Evolutionary conservation across 192 early-diverging fungal species (phyloP), one percentile per base, ranked within the genome.

Genomic region (Podila verticillata): DNA sequence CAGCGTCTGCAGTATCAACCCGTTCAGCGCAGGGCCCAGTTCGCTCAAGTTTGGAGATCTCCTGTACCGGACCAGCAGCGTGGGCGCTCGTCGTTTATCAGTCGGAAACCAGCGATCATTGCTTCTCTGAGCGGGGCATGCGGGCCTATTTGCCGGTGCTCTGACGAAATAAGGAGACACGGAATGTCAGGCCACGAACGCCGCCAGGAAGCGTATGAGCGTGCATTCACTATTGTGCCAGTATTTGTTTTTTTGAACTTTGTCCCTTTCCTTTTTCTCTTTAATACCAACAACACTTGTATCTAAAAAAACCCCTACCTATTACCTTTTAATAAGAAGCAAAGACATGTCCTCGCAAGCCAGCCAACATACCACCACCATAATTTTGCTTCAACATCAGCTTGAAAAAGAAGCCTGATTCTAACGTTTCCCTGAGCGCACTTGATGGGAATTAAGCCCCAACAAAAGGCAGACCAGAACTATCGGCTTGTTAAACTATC

Each of bases 141-240:
- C 26, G 77, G 77, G 47, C 39, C 62, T 24, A 66, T 80, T 22
- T 80, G 77, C 35, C 49, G 70, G 9, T 80, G 77, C 48, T 80
- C 77, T 36, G 69, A 54, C 9, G 77, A 80, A 54, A 80, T 62
- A 70, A 80, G 48, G 77, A 80, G 48, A 70, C 70, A 5, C 70
- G 77, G 29, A 70, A 65, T 4, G 77, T 66, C 54, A 80, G 47
- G 77, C 77, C 7, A 72, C 72, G 70, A 70, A 80, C 29, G 77
- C 77, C 10, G 77, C 77, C n/a, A 70, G 77, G 13, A 80, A 80
- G 47, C 70, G 77, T 7, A 80, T 80, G 77, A 80, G 77, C 28
- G 77, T 80, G 0, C 77, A 80, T 30, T 80, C 77, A 3, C 47
- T 80, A 31, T 54, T 80, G 8, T 80, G 77, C 57, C 72, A 80